Evolutionary conservation across 805 yeast genomes (phyloP).

Genomic region (Schwanniomyces vanrijiae): DNA sequence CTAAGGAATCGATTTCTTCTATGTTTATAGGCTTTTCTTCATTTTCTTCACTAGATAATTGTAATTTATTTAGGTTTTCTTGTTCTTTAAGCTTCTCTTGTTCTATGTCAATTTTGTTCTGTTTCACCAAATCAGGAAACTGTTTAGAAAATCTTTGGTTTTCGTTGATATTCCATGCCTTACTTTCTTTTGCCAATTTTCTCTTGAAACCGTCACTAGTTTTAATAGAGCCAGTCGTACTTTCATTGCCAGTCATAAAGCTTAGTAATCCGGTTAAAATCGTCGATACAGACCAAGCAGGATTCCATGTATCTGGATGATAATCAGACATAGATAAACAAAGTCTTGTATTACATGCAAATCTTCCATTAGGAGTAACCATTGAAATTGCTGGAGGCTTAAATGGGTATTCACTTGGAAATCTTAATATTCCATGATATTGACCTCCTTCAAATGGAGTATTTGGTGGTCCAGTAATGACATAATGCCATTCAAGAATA

Average conservation of each 20-base stretch:
- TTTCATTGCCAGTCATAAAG: conserved; percentile 87
- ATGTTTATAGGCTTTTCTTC: conserved; percentile 18
- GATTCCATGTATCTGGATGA: conserved; percentile 95
- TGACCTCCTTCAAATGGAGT: conserved; percentile 87
- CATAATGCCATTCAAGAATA: conserved; percentile 90
- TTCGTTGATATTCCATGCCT: conserved; percentile 55
- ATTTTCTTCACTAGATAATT: not conserved
- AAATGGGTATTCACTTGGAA: conserved; percentile 86
- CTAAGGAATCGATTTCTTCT: conserved; percentile 39
- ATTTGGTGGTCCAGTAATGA: conserved; percentile 87
- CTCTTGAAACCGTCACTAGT: conserved; percentile 61
- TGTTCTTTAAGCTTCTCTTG: conserved; percentile 13
- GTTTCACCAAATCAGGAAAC: conserved; percentile 66
- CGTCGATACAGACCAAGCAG: conserved; percentile 92
- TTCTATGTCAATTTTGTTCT: conserved; percentile 36
- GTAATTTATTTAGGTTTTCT: conserved; percentile 1
- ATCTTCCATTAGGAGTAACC: conserved; percentile 89
- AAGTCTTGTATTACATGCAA: conserved; percentile 74
- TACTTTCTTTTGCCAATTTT: conserved; percentile 58
- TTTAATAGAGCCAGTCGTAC: conserved; percentile 77
- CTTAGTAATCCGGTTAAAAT: conserved; percentile 84
- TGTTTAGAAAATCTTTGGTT: conserved; percentile 58
- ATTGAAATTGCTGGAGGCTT: conserved; percentile 89
- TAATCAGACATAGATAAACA: conserved; percentile 93
- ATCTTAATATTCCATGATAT: conserved; percentile 82